Evolutionary conservation across 2,329 filamentous ascomycete species (phyloP), one percentile per base, ranked within the genome.

Genomic region (Coniochaeta ligniaria): DNA sequence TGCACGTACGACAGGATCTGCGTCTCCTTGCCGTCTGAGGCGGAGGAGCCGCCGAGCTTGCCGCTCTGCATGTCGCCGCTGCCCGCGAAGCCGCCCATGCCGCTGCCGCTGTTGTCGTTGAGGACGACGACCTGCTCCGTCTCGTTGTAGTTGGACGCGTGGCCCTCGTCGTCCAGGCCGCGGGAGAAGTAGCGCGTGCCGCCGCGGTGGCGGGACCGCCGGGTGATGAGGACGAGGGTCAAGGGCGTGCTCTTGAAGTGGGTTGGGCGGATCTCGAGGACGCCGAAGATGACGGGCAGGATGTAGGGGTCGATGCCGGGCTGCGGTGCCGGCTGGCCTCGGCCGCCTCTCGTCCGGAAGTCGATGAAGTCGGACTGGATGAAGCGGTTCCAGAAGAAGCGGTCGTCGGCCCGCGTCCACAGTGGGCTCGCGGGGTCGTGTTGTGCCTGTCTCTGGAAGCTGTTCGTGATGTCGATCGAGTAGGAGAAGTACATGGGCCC

Each of bases 111-210:
- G 60, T 78, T 83, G 74, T 98, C 95, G 69, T 98, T 98, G 66
- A 98, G 76, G 41, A 99, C 86, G 63, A 96, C 82, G 36, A 95
- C 81, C 72, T 99, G 95, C 72, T 99, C 95, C 0, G 95, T 98
- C 80, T 99, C 95, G 72, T 99, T 99, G 82, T 94, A 99, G 74
- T 99, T 99, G 66, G 95, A 92, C n/a, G 95, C 95, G 72, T 98
- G 87, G 26, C 95, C 95, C 63, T 95, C 82, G 65, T 96, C 93
- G 71, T 99, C 94, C 55, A 98, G 86, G 58, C 95, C 95, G 65
- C 95, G 87, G 2, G 95, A 96, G 72, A 99, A 95, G 76, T 97
- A 98, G 71, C 96, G 83, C 17, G 95, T 98, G 52, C 95, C 95
- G 38, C 88, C 93, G 63, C 94, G 86, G 74, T 95, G 88, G 66